Evolutionary conservation across 1,139 yeast genomes (phyloP).

Genomic region (Pneumocystis canis): DNA sequence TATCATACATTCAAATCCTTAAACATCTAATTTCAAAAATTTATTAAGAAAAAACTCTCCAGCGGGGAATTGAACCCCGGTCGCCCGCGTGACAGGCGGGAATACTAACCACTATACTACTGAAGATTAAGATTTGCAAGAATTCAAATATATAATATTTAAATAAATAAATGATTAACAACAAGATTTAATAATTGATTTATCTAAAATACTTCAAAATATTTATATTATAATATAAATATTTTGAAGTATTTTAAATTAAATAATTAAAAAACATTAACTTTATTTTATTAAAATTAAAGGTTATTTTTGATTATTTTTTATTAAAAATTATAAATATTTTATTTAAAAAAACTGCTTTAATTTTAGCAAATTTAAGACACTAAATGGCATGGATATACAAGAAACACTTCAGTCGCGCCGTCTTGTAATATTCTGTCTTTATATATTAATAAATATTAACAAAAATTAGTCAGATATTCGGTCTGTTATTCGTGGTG

Average conservation of each 20-base stretch:
- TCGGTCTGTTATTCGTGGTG: background rate
- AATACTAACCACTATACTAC: conserved; percentile 10
- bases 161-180: background rate
- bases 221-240: background rate
- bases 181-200: background rate
- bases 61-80: conserved; percentile 12
- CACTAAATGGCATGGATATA: background rate
- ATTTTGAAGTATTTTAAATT: background rate
- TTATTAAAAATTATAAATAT: background rate
- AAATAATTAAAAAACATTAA: background rate
- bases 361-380: background rate
- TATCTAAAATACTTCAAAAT: background rate
- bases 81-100: conserved; percentile 13
- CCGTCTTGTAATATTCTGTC: background rate
- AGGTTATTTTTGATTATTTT: background rate
- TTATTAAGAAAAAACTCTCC: conserved; percentile 2
- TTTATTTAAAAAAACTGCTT: background rate
- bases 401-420: background rate
- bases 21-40: no score
- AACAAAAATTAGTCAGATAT: background rate
- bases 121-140: conserved; percentile 1
- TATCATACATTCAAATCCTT: no score
- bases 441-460: background rate
- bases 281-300: background rate
- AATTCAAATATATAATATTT: background rate